Conservation (phyloP, 202 grass and related monocot species). For the Cymbopogon flexuosus region DNA sequence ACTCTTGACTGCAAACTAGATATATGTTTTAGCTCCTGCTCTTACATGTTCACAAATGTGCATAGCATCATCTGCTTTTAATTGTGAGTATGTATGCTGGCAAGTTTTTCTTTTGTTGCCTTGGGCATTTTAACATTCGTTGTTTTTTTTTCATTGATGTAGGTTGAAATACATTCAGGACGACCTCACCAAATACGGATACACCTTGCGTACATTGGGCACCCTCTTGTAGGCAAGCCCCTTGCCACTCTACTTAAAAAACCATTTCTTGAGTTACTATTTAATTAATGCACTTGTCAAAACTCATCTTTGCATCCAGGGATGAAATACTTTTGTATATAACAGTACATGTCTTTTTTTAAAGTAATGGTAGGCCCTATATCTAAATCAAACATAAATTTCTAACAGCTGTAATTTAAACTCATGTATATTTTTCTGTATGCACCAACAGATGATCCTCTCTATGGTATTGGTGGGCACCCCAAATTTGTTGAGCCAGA, state of each 20-base stretch:
- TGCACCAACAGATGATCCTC: constrained; percentile 65
- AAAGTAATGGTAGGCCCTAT: neutral
- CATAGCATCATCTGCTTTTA: neutral
- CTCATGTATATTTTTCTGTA: constrained; percentile 4
- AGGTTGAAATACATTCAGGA: constrained; percentile 90
- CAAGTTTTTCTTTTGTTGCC: constrained; percentile 21
- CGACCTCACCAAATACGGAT: constrained; percentile 82
- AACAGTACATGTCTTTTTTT: neutral
- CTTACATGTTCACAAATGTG: neutral
- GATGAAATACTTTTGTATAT: neutral
- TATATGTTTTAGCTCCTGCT: constrained; percentile 12
- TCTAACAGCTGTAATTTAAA: neutral
- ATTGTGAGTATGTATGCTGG: neutral
- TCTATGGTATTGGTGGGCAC: constrained; percentile 71
- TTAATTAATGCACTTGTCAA: constrained; percentile 4
- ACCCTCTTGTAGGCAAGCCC: constrained; percentile 71
- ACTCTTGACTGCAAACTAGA: neutral
- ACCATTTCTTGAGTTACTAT: neutral
- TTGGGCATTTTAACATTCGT: neutral
- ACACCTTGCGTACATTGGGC: constrained; percentile 68
- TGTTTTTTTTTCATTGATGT: constrained; percentile 31
- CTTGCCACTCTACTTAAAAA: neutral
- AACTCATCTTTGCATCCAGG: neutral
- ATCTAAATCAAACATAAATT: constrained; percentile 10
- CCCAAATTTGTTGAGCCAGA: constrained; percentile 50